Conservation (phyloP, 345 rosid genomes). For the Leavenworthia alabamica region DNA sequence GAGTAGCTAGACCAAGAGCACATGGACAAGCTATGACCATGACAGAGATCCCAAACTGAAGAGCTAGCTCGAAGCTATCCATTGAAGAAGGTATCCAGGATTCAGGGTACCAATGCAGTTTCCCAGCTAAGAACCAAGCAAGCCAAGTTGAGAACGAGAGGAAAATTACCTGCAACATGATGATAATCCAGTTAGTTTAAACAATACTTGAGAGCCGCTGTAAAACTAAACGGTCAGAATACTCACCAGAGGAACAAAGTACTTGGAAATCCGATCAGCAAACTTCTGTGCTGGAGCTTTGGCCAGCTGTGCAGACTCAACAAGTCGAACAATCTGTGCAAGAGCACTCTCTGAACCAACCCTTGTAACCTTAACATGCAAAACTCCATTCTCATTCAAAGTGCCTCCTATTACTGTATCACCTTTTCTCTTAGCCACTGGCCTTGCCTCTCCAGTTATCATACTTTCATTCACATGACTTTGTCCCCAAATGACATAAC, state of each 20-base stretch:
- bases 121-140: slow-evolving; percentile 83
- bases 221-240: neutral
- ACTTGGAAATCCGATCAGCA: slow-evolving; percentile 83
- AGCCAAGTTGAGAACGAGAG: slow-evolving; percentile 85
- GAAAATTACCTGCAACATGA: slow-evolving; percentile 54
- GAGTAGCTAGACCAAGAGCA: slow-evolving; percentile 95
- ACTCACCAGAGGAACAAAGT: slow-evolving; percentile 79
- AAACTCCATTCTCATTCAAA: slow-evolving; percentile 75
- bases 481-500: slow-evolving; percentile 61
- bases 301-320: slow-evolving; percentile 93
- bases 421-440: slow-evolving; percentile 70
- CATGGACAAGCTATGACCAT: slow-evolving; percentile 99
- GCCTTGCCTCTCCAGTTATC: slow-evolving; percentile 71
- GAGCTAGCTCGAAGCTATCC: slow-evolving; percentile 91
- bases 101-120: slow-evolving; percentile 66
- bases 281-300: slow-evolving; percentile 97
- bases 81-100: slow-evolving; percentile 92
- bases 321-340: slow-evolving; percentile 86
- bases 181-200: neutral
- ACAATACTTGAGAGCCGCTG: neutral
- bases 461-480: slow-evolving; percentile 76
- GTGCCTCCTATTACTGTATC: slow-evolving; percentile 91
- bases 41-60: slow-evolving; percentile 96
- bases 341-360: slow-evolving; percentile 96
- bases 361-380: slow-evolving; percentile 68